Evolutionary conservation across 352 stramenopile species (phyloP).

Genomic region (Thalassiosira hispida): DNA sequence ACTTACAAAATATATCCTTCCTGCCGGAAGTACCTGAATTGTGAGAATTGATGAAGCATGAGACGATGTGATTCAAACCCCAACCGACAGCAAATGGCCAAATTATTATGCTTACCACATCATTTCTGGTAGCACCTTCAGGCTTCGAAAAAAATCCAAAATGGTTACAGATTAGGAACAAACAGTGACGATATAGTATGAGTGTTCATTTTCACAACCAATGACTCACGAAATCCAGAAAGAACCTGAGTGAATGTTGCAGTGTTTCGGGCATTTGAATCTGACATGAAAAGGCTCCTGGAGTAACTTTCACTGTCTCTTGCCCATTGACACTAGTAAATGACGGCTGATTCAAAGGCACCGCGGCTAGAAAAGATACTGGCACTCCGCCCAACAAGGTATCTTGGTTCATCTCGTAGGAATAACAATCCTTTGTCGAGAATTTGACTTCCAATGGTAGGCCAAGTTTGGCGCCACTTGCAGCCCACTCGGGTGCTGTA

Average conservation of each 20-base stretch:
- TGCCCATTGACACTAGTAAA: slow-evolving; percentile 36
- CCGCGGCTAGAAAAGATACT: slow-evolving; percentile 5
- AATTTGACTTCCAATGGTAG: slow-evolving; percentile 51
- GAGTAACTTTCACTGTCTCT: slow-evolving; percentile 36
- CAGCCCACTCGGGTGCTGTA: slow-evolving; percentile 45
- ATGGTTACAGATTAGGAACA: no score
- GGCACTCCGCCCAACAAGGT: slow-evolving; percentile 24
- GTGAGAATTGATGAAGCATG: neutral
- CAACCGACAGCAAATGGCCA: neutral
- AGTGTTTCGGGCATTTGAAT: slow-evolving; percentile 26
- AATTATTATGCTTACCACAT: slow-evolving; percentile 15
- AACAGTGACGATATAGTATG: no score
- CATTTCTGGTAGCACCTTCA: slow-evolving; percentile 22
- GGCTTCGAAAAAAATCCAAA: no score
- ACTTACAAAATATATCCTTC: slow-evolving; percentile 30
- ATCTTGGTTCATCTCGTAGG: slow-evolving; percentile 48
- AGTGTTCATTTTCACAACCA: no score
- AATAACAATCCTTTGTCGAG: slow-evolving; percentile 16
- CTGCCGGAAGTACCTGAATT: slow-evolving; percentile 17
- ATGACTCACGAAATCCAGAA: slow-evolving; percentile 64
- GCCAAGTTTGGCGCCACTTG: slow-evolving; percentile 49
- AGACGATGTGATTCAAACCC: neutral
- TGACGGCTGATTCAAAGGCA: slow-evolving; percentile 43
- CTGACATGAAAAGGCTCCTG: slow-evolving; percentile 36
- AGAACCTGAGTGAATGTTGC: slow-evolving; percentile 56